Evolutionary conservation across 164 flowering plant species (phyloP).

Genomic region (Aristolochia fimbriata): DNA sequence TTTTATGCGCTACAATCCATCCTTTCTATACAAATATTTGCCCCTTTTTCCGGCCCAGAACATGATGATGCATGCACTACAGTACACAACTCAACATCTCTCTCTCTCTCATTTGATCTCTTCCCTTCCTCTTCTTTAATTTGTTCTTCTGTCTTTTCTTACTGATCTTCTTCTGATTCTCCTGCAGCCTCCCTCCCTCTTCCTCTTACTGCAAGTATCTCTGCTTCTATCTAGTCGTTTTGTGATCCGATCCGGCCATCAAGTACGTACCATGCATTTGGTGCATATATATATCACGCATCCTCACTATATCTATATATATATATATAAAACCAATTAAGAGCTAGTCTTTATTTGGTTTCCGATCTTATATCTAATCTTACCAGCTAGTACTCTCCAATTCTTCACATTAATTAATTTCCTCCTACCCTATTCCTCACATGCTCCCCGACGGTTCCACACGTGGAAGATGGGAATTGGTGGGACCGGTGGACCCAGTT

Average conservation of each 20-base stretch:
- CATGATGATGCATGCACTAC: no score
- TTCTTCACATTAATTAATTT: background rate
- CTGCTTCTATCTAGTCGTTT: no score
- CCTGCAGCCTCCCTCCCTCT: background rate
- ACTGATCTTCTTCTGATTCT: no score
- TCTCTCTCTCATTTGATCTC: background rate
- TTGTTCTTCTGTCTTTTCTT: no score
- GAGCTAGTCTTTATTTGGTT: slow-evolving; percentile 3
- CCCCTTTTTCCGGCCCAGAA: background rate
- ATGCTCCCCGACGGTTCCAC: background rate
- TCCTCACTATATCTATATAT: no score
- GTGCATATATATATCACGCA: background rate
- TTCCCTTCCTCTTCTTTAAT: no score
- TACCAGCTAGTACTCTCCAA: background rate
- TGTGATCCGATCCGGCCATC: background rate
- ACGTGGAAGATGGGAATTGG: background rate
- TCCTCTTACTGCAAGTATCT: background rate
- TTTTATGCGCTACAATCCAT: background rate
- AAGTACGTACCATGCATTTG: background rate
- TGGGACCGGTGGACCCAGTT: background rate
- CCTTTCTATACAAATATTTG: background rate
- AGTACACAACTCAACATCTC: background rate
- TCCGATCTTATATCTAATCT: background rate
- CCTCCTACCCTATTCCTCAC: no score
- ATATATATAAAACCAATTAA: no score